phyloP scores from a whole-genome alignment of 2,329 filamentous ascomycete species.

The Remersonia thermophila region DNA sequence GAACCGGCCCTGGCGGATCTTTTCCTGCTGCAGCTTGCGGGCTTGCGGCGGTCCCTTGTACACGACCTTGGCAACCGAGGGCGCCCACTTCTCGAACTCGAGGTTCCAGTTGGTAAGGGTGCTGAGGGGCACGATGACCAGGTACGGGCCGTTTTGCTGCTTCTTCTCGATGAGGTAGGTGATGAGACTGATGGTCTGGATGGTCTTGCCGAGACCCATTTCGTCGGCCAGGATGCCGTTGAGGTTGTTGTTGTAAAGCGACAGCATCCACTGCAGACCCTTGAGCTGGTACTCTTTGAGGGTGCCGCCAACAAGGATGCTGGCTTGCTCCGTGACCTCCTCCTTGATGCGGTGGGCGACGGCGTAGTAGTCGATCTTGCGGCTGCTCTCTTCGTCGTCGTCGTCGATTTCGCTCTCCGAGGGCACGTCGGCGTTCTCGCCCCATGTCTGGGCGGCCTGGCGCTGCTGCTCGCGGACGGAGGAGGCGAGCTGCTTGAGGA shows the following conservation, averaged over 20 bases:
- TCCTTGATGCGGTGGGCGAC: constrained; percentile 95
- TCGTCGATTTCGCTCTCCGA: constrained; percentile 56
- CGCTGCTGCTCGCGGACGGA: constrained; percentile 93
- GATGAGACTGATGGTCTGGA: constrained; percentile 95
- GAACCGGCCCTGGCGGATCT: constrained; percentile 88
- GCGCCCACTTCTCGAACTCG: constrained; percentile 98
- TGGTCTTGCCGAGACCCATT: constrained; percentile 99
- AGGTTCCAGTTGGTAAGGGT: constrained; percentile 98
- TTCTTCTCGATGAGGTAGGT: constrained; percentile 97
- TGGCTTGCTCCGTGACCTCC: constrained; percentile 71
- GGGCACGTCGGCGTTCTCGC: constrained; percentile 48
- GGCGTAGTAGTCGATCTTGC: constrained; percentile 96
- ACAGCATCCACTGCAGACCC: constrained; percentile 99
- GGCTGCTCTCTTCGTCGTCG: constrained; percentile 52
- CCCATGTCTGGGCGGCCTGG: constrained; percentile 66
- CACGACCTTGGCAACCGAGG: constrained; percentile 71
- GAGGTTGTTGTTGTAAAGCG: constrained; percentile 98
- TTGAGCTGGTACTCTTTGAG: constrained; percentile 98
- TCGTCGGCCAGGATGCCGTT: constrained; percentile 98
- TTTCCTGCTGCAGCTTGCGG: constrained; percentile 82
- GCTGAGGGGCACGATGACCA: constrained; percentile 94
- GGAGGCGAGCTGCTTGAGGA: constrained; percentile 86
- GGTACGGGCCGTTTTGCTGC: constrained; percentile 77
- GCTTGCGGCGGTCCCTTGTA: constrained; percentile 91
- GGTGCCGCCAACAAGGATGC: constrained; percentile 77